Evolutionary conservation across 1,284 basidiomycete species (phyloP).

Genomic region (Naganishia liquefaciens): DNA sequence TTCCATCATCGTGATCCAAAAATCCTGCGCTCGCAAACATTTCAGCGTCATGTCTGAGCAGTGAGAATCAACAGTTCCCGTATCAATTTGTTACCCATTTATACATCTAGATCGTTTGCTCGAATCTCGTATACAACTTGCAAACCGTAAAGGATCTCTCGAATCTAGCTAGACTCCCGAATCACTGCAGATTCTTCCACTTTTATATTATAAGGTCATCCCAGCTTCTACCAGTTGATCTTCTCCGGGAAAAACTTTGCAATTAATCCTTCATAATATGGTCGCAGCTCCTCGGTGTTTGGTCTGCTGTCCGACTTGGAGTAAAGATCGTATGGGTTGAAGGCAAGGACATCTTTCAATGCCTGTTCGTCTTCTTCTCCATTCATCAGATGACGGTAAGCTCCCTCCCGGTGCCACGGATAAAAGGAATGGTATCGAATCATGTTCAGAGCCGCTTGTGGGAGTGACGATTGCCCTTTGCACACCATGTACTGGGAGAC

Average conservation of each 20-base stretch:
- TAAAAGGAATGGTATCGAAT: constrained; percentile 93
- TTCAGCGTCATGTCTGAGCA: no score
- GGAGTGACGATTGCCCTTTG: constrained; percentile 56
- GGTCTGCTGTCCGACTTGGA: constrained; percentile 78
- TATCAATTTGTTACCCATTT: no score
- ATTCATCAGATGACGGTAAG: constrained; percentile 74
- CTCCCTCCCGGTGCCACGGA: constrained; percentile 87
- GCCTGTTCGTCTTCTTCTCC: constrained; percentile 57
- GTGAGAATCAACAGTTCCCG: no score
- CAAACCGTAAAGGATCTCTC: no score
- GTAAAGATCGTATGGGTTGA: constrained; percentile 78
- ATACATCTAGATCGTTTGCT: no score
- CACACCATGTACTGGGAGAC: constrained; percentile 46
- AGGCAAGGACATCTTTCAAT: constrained; percentile 47
- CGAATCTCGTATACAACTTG: no score
- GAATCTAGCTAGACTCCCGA: no score
- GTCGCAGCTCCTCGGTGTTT: constrained; percentile 64
- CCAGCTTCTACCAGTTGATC: constrained; percentile 76
- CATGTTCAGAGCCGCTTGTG: constrained; percentile 81
- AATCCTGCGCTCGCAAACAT: no score
- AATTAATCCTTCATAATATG: constrained; percentile 80
- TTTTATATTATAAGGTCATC: no score
- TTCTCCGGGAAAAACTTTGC: constrained; percentile 78
- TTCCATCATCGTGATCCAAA: neutral
- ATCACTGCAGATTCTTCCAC: no score